Base-by-base conservation (phyloP, 129 eudicot genomes). In the Mikania micrantha region DNA sequence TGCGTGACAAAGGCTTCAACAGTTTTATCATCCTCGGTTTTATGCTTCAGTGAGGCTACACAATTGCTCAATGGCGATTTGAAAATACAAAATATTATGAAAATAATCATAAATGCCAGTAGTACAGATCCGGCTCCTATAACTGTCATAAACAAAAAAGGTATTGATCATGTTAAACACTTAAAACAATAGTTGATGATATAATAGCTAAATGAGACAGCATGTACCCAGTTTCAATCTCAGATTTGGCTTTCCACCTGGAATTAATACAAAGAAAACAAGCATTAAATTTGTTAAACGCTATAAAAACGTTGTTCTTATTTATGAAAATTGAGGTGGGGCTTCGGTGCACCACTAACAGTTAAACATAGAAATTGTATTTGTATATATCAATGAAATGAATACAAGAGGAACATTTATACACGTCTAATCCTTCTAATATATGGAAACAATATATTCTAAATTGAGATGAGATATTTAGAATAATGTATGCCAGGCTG, bases 1-100 rank as follows among this genome's bases (percentile, higher is more conserved):
- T 19, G 44, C 12, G 4, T 54, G 40, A 77, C 39, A 5, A 70
- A 71, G 22, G 62, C 77, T 69, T 77, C 77, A 16, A 77, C 13
- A 22, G 52, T 42, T 63, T 54, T 45, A 32, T 77, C 67, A 1
- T 63, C 64, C 66, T 52, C 44, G 7, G 72, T 54, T 41, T 52
- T 29, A 25, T 13, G 64, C 57, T 59, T 76, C 12, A 57, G 62
- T 1, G 29, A 32, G 8, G 40, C 27, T 4, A 58, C 21, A 21
- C 4, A 66, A 21, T 57, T 56, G 4, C 38, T 56, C 1, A 15
- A 5, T 48, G 68, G 48, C 3, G 2, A 2, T 45, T 57, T 66
- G 8, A 1, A 5, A 1, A 59, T 15, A 8, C 39, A 56, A 15
- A 5, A 75, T 41, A 58, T 7, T n/a, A 60, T 35, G 60, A 66